Base-by-base conservation (phyloP, 768 basidiomycete genomes). In the Lentinus brumalis region DNA sequence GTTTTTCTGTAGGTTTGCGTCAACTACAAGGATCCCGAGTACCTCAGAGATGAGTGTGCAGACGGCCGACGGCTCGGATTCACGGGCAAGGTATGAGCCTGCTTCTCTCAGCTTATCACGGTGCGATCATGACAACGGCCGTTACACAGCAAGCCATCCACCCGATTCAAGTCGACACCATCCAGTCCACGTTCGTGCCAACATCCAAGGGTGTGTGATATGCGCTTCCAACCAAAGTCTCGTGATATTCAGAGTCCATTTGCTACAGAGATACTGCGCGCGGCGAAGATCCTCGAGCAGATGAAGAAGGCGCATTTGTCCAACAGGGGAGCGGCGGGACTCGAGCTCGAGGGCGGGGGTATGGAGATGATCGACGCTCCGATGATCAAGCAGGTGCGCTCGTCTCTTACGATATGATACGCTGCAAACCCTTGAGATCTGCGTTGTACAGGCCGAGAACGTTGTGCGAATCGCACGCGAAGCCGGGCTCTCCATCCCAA, bases 321-420 rank as follows among this genome's bases (percentile, higher is more conserved):
- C 18, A 75, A 78, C 46, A 74, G 72, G 40, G 92, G 91, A 4
- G 94, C 94, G 2, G 83, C 89, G 44, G 92, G 92, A 0, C 76
- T 94, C 29, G 87, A 88, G 50, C 70, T 79, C 42, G 76, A 78
- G 21, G 81, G 78, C 45, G 79, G 80, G 3, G 74, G 79, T 15
- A 86, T 85, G 50, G 86, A 88, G 69, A 95, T 96, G 94, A 89
- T 96, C 39, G 94, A 96, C 72, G 90, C 90, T 8, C 94, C 94
- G 0, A 93, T 96, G 88, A 77, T 96, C 45, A 90, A 91, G 71
- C 91, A 92, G 82, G 88, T 84, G 59, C 59, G 74, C 45, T 10
- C 47, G 3, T 39, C 40, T 14, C n/a, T 11, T 35, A 1, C 35
- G 35, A 35, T 11, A 7, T 35, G 35, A 35, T 11, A 35, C 31